Conservation (phyloP, 2,329 filamentous ascomycete species). For the Zarea fungicola region DNA sequence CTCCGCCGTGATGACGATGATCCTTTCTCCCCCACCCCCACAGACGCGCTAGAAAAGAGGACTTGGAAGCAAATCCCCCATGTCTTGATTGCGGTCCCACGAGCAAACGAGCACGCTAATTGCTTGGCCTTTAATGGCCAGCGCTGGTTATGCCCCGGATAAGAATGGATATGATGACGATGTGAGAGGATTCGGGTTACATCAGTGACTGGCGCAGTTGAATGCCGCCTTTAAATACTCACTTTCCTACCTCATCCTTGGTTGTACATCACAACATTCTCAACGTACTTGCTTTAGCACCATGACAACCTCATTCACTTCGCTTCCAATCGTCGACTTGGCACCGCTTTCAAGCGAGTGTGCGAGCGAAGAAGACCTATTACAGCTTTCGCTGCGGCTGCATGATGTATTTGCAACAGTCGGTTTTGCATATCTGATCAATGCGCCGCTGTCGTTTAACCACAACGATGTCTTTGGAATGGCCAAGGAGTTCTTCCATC, state of each 20-base stretch:
- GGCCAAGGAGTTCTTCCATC: constrained; percentile 32
- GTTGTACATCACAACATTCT: not conserved
- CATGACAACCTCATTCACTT: constrained; percentile 37
- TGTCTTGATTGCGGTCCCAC: not conserved
- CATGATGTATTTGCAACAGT: constrained; percentile 39
- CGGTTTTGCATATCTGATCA: constrained; percentile 41
- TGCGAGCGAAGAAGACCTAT: constrained; percentile 22
- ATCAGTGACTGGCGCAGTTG: no score
- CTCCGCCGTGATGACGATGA: not conserved
- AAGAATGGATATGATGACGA: not conserved
- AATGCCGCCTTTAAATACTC: no score
- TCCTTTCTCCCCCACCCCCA: not conserved
- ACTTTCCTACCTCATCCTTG: no score
- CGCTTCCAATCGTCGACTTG: constrained; percentile 38
- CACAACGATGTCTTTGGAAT: constrained; percentile 38
- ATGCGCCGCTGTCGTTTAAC: constrained; percentile 34
- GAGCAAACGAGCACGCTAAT: constrained; percentile 3
- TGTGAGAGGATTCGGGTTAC: no score
- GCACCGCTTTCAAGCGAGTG: constrained; percentile 24
- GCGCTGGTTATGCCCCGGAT: not conserved
- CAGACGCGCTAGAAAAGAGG: not conserved
- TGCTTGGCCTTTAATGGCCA: not conserved
- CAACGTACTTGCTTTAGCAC: not conserved
- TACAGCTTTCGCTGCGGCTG: constrained; percentile 30
- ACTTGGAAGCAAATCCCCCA: not conserved